phyloP scores from a whole-genome alignment of 441 rosid species.

The Flueggea neowawraea region DNA sequence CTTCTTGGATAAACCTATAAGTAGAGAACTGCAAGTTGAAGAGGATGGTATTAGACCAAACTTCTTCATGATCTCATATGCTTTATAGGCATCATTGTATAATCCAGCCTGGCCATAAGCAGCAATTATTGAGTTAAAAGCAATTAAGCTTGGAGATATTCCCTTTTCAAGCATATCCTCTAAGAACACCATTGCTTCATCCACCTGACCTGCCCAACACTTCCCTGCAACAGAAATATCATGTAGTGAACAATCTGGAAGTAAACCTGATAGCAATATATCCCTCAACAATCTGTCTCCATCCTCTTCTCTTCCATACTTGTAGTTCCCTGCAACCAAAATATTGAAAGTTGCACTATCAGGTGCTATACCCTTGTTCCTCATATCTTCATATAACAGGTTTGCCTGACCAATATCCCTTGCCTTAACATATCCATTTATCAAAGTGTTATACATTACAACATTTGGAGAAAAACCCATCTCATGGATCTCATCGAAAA shows the following conservation, averaged over 20 bases:
- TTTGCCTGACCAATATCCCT: constrained; percentile 52
- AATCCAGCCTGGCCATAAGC: constrained; percentile 51
- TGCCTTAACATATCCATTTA: constrained; percentile 72
- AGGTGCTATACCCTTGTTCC: constrained; percentile 43
- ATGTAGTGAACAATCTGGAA: constrained; percentile 32
- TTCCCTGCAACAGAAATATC: constrained; percentile 53
- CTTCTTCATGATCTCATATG: constrained; percentile 43
- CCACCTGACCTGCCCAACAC: constrained; percentile 66
- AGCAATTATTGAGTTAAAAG: constrained; percentile 64
- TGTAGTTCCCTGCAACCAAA: constrained; percentile 58
- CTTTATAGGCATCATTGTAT: constrained; percentile 45
- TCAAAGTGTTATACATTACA: constrained; percentile 47
- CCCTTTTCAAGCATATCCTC: constrained; percentile 57
- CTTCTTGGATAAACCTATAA: constrained; percentile 52
- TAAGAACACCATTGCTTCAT: constrained; percentile 46
- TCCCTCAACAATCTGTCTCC: constrained; percentile 45
- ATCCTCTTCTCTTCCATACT: constrained; percentile 51
- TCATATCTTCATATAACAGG: constrained; percentile 56
- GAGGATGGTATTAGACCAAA: constrained; percentile 55
- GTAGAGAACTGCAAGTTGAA: constrained; percentile 58
- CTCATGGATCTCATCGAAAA: constrained; percentile 46
- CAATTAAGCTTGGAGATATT: constrained; percentile 43
- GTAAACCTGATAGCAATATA: constrained; percentile 23
- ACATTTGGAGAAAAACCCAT: constrained; percentile 43
- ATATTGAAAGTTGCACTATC: constrained; percentile 65